Conservation (phyloP, 202 grass and related monocot genomes). For the Elaeis oleifera region DNA sequence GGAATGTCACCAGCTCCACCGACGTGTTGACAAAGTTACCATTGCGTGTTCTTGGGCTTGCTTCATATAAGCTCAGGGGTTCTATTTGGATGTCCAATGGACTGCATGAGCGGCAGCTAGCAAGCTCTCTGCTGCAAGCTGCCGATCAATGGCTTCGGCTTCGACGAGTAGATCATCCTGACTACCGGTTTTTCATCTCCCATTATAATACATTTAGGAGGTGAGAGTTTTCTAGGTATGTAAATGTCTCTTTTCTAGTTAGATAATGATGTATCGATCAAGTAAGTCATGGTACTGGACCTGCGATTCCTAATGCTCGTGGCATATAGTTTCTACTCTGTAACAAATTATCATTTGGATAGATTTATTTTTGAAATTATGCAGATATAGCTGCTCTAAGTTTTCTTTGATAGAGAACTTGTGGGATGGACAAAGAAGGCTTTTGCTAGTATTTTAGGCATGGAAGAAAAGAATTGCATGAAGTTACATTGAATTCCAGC, state of each 20-base stretch:
- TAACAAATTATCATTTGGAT: no score
- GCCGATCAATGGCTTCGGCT: slow-evolving; percentile 2
- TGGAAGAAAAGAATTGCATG: no score
- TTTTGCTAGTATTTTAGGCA: no score
- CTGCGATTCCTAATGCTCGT: no score
- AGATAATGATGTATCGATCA: not conserved
- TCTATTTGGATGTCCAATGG: slow-evolving; percentile 49
- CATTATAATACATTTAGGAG: slow-evolving; percentile 38
- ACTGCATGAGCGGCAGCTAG: slow-evolving; percentile 1
- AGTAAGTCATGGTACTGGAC: not conserved
- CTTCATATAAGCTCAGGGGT: slow-evolving; percentile 62
- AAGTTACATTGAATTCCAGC: no score
- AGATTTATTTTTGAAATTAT: no score
- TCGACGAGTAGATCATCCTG: slow-evolving; percentile 3
- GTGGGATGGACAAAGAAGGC: no score
- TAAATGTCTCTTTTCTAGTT: slow-evolving; percentile 17
- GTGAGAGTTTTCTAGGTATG: slow-evolving; percentile 33
- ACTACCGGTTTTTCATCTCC: slow-evolving; percentile 3
- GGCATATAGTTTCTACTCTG: no score
- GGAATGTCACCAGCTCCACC: slow-evolving; percentile 15
- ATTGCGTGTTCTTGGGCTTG: slow-evolving; percentile 58
- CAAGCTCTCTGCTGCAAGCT: not conserved
- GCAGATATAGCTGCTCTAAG: no score
- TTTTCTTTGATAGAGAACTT: no score
- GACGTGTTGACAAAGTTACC: slow-evolving; percentile 30